Base-by-base conservation (phyloP, 257 asterid genomes). In the Eustoma russellianum region DNA sequence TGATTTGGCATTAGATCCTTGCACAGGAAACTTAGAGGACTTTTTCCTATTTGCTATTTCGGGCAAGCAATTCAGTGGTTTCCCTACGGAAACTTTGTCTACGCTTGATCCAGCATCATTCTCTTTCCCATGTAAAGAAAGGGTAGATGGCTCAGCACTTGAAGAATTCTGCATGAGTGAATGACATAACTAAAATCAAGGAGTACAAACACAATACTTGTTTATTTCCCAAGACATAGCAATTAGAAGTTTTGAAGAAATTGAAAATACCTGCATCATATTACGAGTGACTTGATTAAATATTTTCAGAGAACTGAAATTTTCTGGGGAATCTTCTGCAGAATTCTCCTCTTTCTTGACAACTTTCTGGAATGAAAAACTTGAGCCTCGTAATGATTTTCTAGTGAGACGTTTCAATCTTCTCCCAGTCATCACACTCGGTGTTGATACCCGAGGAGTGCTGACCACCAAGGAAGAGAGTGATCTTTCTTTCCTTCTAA, bases 41-140 rank as follows among this genome's bases (percentile, higher is more conserved):
- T 86, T 89, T 70, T 85, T 83, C 69, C 94, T 79, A 61, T 81
- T 83, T 61, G 95, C 97, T 55, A 80, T 96, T 64, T 89, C 96
- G 73, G 86, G 96, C 75, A 86, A 79, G 74, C 93, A 81, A 66
- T 78, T 86, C 56, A 86, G 74, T 61, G 97, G 94, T 54, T 86
- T 86, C 95, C 97, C 86, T 19, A 73, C 81, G 77, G 86, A 93
- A 59, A 72, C 78, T 72, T 85, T 77, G 56, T 79, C 92, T 59
- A 79, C 86, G 93, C 83, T 79, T 50, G 83, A 45, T 59, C 60
- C 72, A 62, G 79, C 65, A 59, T 70, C 81, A 59, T 71, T 75
- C 19, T 67, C 79, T 68, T 77, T 77, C 66, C 64, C 79, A 54
- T 74, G 64, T 63, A 63, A 44, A 49, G 56, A 65, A 53, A 55